Evolutionary conservation across 306 rosid genomes (phyloP), one percentile per base, ranked within the genome.

Genomic region (Citrullus amarus): DNA sequence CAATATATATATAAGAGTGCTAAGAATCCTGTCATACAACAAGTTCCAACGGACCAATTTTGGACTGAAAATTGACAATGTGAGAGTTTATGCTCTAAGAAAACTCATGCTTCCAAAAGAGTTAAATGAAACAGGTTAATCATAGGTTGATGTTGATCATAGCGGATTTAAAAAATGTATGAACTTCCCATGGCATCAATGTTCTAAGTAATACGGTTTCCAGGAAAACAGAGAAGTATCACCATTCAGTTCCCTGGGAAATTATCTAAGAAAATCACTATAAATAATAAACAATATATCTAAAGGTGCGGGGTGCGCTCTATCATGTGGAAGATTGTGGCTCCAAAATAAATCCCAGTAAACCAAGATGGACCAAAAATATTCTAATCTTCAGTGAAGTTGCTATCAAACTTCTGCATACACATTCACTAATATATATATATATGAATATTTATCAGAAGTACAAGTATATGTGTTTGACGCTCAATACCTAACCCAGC

Each of bases 401-500:
- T 66, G 72, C 72, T 65, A 38, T 5, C 30, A 41, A 41, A 20
- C 25, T 43, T 68, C 30, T 43, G 48, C 75, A 68, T 18, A 16
- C 17, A 38, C 9, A 38, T 66, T n/a, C 75, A 68, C 55, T 16
- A 39, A 25, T 25, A 25, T 25, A 25, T 25, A 25, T 68, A 20
- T 28, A 43, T 12, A 17, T 55, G 71, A 39, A 65, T 36, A 65
- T 54, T 81, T 56, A 58, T 57, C 56, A 38, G 13, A 77, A 8
- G 70, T 25, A 1, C 41, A 4, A 57, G 55, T 25, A 32, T 4
- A 41, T 59, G 51, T 1, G 30, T 46, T 53, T 44, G 75, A 55
- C 44, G 63, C 76, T 79, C 72, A 75, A 84, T 86, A 93, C 98
- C 98, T 88, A 69, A 91, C 83, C 97, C 98, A 95, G 88, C 98